Evolutionary conservation across 1,284 basidiomycete genomes (phyloP).

Genomic region (Afroboletus lepidellus): DNA sequence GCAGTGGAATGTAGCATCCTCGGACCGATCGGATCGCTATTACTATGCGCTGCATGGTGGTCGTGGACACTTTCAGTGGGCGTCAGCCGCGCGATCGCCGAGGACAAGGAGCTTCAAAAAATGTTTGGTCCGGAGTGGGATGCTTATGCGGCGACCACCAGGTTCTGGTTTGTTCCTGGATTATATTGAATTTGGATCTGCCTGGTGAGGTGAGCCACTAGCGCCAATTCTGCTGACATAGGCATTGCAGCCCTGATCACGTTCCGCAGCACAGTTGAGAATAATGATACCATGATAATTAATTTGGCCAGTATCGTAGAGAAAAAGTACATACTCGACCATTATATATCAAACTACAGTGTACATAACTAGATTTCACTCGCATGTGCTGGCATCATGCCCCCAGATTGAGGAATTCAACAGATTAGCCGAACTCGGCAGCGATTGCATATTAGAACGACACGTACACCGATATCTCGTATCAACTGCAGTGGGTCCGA

Average conservation of each 20-base stretch:
- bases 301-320: no score
- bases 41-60: constrained; percentile 52
- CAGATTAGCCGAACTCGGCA: no score
- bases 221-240: background rate
- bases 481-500: no score
- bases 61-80: constrained; percentile 50
- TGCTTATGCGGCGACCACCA: constrained; percentile 47
- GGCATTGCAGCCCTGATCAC: background rate
- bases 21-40: constrained; percentile 28
- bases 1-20: constrained; percentile 48
- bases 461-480: no score
- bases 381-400: no score
- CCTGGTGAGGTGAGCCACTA: constrained; percentile 3
- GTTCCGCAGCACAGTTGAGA: background rate
- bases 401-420: no score
- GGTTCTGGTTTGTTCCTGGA: constrained; percentile 57
- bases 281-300: no score
- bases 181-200: constrained; percentile 24
- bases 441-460: no score
- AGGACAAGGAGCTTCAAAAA: constrained; percentile 52
- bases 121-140: constrained; percentile 53
- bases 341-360: no score
- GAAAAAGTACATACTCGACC: no score
- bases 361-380: no score
- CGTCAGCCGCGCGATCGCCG: constrained; percentile 48